A percentile compares a stretch with the other conserved stretches of the same genome.
Conservation (phyloP, 1,284 basidiomycete genomes). For the Ustilago vetiveriae region DNA sequence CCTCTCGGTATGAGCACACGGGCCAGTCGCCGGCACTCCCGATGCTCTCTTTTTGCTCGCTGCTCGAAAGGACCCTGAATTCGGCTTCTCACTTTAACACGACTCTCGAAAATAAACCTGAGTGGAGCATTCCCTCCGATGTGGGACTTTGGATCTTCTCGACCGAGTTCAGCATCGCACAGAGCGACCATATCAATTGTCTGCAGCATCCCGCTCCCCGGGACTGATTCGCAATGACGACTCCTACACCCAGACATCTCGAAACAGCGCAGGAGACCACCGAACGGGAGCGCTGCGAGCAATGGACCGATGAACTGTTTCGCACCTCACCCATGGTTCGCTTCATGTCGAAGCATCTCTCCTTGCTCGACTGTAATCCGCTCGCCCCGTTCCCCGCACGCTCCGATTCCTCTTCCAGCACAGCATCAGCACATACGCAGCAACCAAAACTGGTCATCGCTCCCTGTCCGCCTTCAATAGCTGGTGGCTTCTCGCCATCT, state of each 20-base stretch:
- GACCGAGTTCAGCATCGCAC: too few species aligned
- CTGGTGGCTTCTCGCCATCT: constrained; percentile 62
- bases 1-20: neutral
- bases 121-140: too few species aligned
- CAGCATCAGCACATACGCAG: neutral
- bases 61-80: neutral
- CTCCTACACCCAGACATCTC: constrained; percentile 29
- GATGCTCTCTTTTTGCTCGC: neutral
- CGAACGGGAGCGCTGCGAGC: constrained; percentile 51
- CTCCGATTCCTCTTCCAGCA: neutral
- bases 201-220: too few species aligned
- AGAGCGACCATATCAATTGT: too few species aligned
- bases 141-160: too few species aligned
- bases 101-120: too few species aligned
- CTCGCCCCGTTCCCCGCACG: constrained; percentile 10
- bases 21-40: neutral
- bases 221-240: too few species aligned
- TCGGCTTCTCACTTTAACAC: neutral
- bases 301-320: constrained; percentile 62
- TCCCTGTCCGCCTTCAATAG: constrained; percentile 52
- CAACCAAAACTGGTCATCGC: constrained; percentile 56
- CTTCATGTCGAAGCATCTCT: constrained; percentile 65
- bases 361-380: constrained; percentile 60
- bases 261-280: constrained; percentile 41
- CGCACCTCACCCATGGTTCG: constrained; percentile 65